phyloP scores from a whole-genome alignment of 2,329 filamentous ascomycete genomes.

The Pyrenochaeta sp. region DNA sequence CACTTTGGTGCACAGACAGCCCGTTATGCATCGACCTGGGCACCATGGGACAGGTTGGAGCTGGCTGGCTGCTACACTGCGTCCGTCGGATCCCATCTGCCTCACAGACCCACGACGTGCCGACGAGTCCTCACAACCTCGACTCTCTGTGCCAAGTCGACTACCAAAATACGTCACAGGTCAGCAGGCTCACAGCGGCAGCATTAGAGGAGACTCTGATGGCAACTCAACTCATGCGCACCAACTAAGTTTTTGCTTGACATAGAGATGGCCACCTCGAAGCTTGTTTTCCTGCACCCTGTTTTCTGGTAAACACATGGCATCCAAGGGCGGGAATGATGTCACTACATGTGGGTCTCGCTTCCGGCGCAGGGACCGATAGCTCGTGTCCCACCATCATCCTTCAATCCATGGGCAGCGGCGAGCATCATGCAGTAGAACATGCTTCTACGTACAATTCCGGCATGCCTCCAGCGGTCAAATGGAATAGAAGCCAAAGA shows the following conservation, averaged over 20 bases:
- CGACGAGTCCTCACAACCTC: neutral
- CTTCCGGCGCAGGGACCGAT: slow-evolving; percentile 23
- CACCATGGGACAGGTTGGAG: too few relatives aligned
- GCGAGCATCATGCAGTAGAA: neutral
- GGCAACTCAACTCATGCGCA: neutral
- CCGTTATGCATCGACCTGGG: too few relatives aligned
- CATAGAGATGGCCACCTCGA: slow-evolving; percentile 1
- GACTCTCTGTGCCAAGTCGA: neutral
- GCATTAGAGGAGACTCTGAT: too few relatives aligned
- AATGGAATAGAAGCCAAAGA: neutral
- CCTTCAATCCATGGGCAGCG: slow-evolving; percentile 1
- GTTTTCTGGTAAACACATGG: slow-evolving; percentile 2
- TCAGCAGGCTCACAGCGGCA: slow-evolving; percentile 4
- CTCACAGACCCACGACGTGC: too few relatives aligned
- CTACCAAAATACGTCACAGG: slow-evolving; percentile 9
- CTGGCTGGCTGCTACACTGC: too few relatives aligned
- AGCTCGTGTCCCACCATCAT: slow-evolving; percentile 11
- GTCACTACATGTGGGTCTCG: slow-evolving; percentile 26
- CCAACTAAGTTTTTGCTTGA: slow-evolving; percentile 4
- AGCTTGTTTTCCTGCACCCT: slow-evolving; percentile 15
- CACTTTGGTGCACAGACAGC: too few relatives aligned
- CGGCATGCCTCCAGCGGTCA: neutral
- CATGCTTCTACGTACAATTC: neutral
- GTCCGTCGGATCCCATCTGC: too few relatives aligned
- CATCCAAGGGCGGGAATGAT: slow-evolving; percentile 12